Conservation (phyloP, 2,329 filamentous ascomycete genomes). For the Graphiopsis chlorocephala region DNA sequence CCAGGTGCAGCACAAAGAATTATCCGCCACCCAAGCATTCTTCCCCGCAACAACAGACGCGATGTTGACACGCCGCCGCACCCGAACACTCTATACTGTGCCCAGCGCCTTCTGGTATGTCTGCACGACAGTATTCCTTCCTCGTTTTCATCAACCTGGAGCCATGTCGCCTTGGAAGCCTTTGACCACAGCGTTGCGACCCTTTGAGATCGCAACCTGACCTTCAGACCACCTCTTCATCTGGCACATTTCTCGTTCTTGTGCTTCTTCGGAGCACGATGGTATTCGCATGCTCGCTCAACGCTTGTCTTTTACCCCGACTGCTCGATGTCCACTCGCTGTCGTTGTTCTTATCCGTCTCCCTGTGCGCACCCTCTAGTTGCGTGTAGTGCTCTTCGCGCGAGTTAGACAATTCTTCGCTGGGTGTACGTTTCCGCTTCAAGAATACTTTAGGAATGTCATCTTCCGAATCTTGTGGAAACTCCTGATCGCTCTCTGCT, state of each 20-base stretch:
- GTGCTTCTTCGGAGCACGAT: background rate
- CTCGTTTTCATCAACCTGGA: background rate
- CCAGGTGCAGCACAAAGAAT: too few species aligned
- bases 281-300: background rate
- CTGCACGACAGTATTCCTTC: background rate
- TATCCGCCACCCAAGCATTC: too few species aligned
- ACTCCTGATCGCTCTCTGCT: background rate
- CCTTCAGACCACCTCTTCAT: background rate
- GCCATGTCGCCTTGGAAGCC: background rate
- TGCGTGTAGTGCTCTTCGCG: conserved; percentile 17
- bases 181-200: background rate
- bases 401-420: conserved; percentile 20
- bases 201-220: background rate
- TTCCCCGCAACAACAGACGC: too few species aligned
- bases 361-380: conserved; percentile 17
- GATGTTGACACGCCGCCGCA: too few species aligned
- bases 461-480: background rate
- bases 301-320: background rate
- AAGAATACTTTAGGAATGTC: conserved; percentile 15
- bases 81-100: too few species aligned
- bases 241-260: background rate
- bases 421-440: conserved; percentile 22
- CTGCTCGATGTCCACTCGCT: conserved; percentile 10
- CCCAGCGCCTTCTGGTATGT: background rate
- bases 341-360: conserved; percentile 16